A percentile compares a stretch with the other conserved stretches of the same genome.
Conservation (phyloP, 768 basidiomycete species). For the Erythrobasidium yunnanense region DNA sequence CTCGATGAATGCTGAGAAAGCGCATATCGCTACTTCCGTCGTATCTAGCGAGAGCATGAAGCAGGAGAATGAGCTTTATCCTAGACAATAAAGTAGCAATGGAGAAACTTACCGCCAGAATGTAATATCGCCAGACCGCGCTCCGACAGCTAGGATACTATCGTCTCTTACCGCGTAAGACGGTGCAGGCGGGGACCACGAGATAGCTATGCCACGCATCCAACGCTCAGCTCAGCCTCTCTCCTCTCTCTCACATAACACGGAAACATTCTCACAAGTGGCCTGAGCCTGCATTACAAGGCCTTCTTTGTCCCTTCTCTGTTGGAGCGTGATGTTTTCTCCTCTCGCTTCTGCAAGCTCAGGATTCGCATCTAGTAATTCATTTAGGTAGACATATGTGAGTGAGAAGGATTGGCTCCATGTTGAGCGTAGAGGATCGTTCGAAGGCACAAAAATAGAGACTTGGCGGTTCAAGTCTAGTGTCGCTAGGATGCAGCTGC, state of each 20-base stretch:
- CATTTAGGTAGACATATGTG: neutral
- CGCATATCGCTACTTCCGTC: too few species aligned
- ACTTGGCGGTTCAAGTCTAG: slow-evolving; percentile 14
- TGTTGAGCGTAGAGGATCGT: neutral
- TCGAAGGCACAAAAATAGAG: neutral
- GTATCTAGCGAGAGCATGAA: too few species aligned
- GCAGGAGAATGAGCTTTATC: too few species aligned
- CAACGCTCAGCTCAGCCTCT: neutral
- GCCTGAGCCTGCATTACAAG: neutral
- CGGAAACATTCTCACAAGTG: neutral
- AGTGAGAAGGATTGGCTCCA: too few species aligned
- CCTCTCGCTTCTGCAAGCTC: neutral
- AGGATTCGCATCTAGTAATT: neutral
- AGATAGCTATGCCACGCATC: neutral
- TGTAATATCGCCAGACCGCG: neutral
- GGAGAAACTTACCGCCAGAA: slow-evolving; percentile 18
- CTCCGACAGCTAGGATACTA: slow-evolving; percentile 9
- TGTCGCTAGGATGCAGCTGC: slow-evolving; percentile 16
- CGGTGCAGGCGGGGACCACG: slow-evolving; percentile 7
- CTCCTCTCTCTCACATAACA: neutral
- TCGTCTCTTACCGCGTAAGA: neutral
- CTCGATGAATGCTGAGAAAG: too few species aligned
- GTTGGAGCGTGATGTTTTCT: neutral
- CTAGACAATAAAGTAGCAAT: too few species aligned
- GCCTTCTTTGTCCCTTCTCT: neutral